Evolutionary conservation across 805 yeast species (phyloP).

Genomic region (Priceomyces fermenticarens): DNA sequence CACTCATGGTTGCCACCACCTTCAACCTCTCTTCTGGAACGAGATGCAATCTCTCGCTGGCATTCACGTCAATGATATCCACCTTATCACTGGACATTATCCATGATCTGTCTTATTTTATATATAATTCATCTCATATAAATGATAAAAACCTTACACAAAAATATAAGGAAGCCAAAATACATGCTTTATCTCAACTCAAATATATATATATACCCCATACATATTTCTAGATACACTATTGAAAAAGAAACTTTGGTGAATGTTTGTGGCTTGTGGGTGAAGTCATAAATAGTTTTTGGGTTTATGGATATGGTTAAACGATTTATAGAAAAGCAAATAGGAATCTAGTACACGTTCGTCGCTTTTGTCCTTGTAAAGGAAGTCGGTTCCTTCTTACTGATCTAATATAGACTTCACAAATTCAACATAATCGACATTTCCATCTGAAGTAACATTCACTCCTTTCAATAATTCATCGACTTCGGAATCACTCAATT

Average conservation of each 20-base stretch:
- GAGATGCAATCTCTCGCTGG: constrained; percentile 47
- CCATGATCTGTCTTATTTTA: not conserved
- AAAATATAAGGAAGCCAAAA: not conserved
- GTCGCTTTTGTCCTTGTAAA: no score
- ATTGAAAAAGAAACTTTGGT: no score
- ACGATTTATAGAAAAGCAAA: no score
- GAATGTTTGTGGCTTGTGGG: no score
- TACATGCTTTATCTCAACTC: no score
- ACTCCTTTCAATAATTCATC: constrained; percentile 96
- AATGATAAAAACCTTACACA: not conserved
- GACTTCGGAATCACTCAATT: constrained; percentile 84
- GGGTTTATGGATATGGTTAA: no score
- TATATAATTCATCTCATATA: not conserved
- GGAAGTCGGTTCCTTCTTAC: constrained; percentile 26
- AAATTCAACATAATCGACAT: constrained; percentile 91
- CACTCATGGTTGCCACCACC: constrained; percentile 32
- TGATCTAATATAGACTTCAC: constrained; percentile 92
- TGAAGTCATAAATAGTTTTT: no score
- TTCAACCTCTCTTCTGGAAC: constrained; percentile 46
- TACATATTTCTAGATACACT: no score
- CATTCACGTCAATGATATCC: not conserved
- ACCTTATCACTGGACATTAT: not conserved
- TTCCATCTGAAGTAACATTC: constrained; percentile 88
- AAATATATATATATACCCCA: no score
- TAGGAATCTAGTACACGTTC: no score